A percentile compares a stretch with the other conserved stretches of the same genome.
phyloP scores from a whole-genome alignment of 768 basidiomycete genomes.

The Plicaturopsis crispa region DNA sequence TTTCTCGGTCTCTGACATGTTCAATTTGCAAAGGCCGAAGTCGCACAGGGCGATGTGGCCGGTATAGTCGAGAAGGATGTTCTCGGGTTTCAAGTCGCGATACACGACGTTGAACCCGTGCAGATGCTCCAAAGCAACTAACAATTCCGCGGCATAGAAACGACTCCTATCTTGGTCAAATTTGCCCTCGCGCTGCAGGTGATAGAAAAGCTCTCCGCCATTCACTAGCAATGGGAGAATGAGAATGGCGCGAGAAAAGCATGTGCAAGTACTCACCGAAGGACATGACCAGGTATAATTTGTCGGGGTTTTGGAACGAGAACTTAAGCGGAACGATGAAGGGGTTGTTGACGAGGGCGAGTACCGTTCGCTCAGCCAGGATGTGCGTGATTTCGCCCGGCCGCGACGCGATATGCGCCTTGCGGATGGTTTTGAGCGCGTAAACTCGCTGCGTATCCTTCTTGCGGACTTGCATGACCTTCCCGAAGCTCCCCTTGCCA shows the following conservation, averaged over 20 bases:
- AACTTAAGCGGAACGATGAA: slow-evolving; percentile 99
- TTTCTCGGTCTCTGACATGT: slow-evolving; percentile 97
- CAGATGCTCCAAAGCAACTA: slow-evolving; percentile 91
- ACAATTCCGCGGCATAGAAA: slow-evolving; percentile 96
- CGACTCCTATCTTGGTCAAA: slow-evolving; percentile 91
- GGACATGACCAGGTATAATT: slow-evolving; percentile 95
- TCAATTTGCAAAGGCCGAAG: slow-evolving; percentile 92
- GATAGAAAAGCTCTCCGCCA: slow-evolving; percentile 96
- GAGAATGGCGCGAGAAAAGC: not conserved
- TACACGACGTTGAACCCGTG: slow-evolving; percentile 99
- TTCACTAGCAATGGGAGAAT: slow-evolving; percentile 57
- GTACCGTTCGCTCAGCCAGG: slow-evolving; percentile 91
- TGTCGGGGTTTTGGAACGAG: slow-evolving; percentile 97
- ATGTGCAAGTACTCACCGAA: slow-evolving; percentile 55
- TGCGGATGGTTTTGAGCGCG: slow-evolving; percentile 96
- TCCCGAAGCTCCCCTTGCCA: slow-evolving; percentile 96
- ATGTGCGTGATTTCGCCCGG: slow-evolving; percentile 98
- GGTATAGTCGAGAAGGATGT: slow-evolving; percentile 94
- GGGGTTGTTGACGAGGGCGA: slow-evolving; percentile 95
- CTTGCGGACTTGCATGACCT: slow-evolving; percentile 99
- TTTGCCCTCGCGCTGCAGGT: slow-evolving; percentile 92
- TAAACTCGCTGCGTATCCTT: slow-evolving; percentile 98
- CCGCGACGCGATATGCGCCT: slow-evolving; percentile 94
- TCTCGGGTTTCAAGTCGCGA: slow-evolving; percentile 98
- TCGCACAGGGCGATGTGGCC: slow-evolving; percentile 98